Conservation (phyloP, 2,329 filamentous ascomycete species). For the Apiospora marii region DNA sequence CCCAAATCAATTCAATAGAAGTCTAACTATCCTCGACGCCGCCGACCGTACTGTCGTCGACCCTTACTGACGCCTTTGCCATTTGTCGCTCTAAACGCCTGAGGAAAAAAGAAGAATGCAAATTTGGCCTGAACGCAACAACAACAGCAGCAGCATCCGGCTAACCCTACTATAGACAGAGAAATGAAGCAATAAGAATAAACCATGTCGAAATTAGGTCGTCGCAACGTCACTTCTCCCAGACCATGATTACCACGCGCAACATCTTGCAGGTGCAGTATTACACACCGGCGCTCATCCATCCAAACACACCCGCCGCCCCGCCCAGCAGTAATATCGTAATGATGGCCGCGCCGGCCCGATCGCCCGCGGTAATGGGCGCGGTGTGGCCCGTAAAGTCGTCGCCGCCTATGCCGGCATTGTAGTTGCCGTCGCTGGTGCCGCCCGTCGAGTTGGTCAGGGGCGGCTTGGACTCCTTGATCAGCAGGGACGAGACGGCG, state of each 20-base stretch:
- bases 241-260: neutral
- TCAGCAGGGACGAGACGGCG: slow-evolving; percentile 61
- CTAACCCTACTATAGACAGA: neutral
- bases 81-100: neutral
- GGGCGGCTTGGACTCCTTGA: slow-evolving; percentile 49
- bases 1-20: neutral
- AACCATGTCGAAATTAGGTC: no score
- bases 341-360: slow-evolving; percentile 56
- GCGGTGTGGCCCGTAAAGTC: slow-evolving; percentile 43
- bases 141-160: neutral
- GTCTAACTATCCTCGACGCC: neutral
- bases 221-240: neutral
- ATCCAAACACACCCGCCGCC: slow-evolving; percentile 52
- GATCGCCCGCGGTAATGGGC: slow-evolving; percentile 53
- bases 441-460: slow-evolving; percentile 59
- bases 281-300: slow-evolving; percentile 55
- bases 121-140: neutral
- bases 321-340: slow-evolving; percentile 54
- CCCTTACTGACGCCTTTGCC: neutral
- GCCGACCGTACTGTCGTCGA: neutral
- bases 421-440: slow-evolving; percentile 54
- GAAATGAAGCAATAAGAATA: neutral
- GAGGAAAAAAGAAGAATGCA: neutral
- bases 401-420: slow-evolving; percentile 48
- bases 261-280: neutral